A percentile compares a stretch with the other conserved stretches of the same genome.
Evolutionary conservation across 2,329 filamentous ascomycete genomes (phyloP).

Genomic region (Massarina eburnea): DNA sequence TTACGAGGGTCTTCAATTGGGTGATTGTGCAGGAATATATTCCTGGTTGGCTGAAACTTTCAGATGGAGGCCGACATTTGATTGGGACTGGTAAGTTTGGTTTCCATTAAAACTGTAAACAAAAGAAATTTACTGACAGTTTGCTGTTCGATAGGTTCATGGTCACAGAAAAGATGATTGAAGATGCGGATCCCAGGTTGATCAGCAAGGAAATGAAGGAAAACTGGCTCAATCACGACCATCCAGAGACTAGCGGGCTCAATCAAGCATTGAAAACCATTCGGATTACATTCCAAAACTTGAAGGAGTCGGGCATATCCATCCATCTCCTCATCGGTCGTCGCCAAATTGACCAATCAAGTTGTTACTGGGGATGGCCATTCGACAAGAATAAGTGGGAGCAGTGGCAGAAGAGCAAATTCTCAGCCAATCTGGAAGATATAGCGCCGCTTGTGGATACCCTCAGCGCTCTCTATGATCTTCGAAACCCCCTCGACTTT

Average conservation of each 20-base stretch:
- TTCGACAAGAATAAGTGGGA: slow-evolving; percentile 15
- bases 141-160: slow-evolving; percentile 11
- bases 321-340: slow-evolving; percentile 26
- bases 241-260: neutral
- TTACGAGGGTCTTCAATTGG: neutral
- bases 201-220: neutral
- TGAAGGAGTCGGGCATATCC: slow-evolving; percentile 19
- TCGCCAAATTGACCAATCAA: slow-evolving; percentile 13
- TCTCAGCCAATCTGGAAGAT: slow-evolving; percentile 16
- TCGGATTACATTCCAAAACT: slow-evolving; percentile 10
- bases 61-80: slow-evolving; percentile 28
- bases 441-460: slow-evolving; percentile 20
- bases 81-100: slow-evolving; percentile 22
- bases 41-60: slow-evolving; percentile 24
- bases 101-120: neutral
- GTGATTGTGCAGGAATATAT: slow-evolving; percentile 10
- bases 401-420: slow-evolving; percentile 7
- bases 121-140: neutral
- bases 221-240: neutral
- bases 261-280: neutral
- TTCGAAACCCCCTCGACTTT: slow-evolving; percentile 22
- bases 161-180: slow-evolving; percentile 9
- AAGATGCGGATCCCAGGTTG: slow-evolving; percentile 1
- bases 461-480: slow-evolving; percentile 27
- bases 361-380: slow-evolving; percentile 29